phyloP scores from a whole-genome alignment of 495 filamentous ascomycete species.

The Penicillium nucicola region DNA sequence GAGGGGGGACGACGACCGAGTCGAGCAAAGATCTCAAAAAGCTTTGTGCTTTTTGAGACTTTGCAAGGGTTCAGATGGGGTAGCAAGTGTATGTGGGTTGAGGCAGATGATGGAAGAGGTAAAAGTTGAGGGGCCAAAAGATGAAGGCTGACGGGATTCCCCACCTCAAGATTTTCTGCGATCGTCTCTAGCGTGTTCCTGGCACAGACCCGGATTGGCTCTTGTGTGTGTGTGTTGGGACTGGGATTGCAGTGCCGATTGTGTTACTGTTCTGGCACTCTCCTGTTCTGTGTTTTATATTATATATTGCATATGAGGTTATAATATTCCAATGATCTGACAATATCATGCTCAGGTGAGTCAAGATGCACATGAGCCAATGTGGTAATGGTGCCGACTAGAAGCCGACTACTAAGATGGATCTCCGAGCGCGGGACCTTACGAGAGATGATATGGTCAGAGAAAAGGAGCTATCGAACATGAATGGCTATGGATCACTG shows the following conservation, averaged over 20 bases:
- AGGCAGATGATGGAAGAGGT: neutral
- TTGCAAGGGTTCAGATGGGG: constrained; percentile 4
- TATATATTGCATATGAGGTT: no score
- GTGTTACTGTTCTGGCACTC: no score
- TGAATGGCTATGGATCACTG: no score
- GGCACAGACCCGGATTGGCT: constrained; percentile 2
- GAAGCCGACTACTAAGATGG: no score
- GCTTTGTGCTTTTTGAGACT: constrained; percentile 15
- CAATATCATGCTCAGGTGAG: no score
- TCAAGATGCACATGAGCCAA: no score
- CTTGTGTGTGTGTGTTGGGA: no score
- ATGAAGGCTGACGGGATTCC: constrained; percentile 6
- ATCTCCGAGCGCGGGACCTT: constrained; percentile 2
- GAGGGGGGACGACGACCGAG: constrained; percentile 11
- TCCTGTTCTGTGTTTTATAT: no score
- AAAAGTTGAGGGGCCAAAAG: constrained; percentile 21
- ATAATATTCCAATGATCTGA: no score
- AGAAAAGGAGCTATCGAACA: neutral
- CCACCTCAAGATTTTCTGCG: constrained; percentile 13
- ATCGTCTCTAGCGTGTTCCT: constrained; percentile 1
- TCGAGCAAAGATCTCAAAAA: constrained; percentile 22
- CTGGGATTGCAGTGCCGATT: no score
- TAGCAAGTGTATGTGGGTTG: neutral
- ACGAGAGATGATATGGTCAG: constrained; percentile 7
- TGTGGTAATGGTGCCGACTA: no score